phyloP scores from a whole-genome alignment of 257 asterid genomes.

The Leptodermis oblonga region DNA sequence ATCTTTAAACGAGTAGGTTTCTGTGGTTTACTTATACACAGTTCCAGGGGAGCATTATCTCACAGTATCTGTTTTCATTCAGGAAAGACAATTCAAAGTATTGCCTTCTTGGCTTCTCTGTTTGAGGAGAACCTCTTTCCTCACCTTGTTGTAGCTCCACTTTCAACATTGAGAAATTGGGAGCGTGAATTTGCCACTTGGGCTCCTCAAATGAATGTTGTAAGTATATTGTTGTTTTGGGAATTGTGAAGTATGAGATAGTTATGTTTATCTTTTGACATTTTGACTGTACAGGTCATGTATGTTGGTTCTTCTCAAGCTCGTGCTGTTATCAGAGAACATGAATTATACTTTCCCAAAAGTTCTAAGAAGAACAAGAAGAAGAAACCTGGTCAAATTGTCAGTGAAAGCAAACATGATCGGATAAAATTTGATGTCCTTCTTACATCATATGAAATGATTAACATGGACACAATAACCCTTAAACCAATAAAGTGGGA shows the following conservation, averaged over 20 bases:
- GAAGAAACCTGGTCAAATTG: slow-evolving; percentile 67
- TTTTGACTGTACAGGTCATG: slow-evolving; percentile 69
- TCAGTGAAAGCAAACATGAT: slow-evolving; percentile 77
- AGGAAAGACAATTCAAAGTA: slow-evolving; percentile 99
- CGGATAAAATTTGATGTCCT: slow-evolving; percentile 98
- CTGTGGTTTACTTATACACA: neutral
- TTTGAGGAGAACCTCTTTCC: slow-evolving; percentile 74
- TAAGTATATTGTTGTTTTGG: slow-evolving; percentile 40
- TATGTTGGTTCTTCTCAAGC: slow-evolving; percentile 87
- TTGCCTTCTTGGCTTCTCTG: slow-evolving; percentile 94
- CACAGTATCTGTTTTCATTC: slow-evolving; percentile 28
- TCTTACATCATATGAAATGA: slow-evolving; percentile 95
- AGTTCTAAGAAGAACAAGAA: slow-evolving; percentile 74
- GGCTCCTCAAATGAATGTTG: slow-evolving; percentile 99
- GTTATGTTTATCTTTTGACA: slow-evolving; percentile 18
- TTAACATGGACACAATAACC: slow-evolving; percentile 73
- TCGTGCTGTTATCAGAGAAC: slow-evolving; percentile 70
- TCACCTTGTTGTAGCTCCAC: slow-evolving; percentile 96
- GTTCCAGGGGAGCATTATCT: slow-evolving; percentile 13
- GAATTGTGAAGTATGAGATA: neutral
- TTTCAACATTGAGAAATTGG: slow-evolving; percentile 98
- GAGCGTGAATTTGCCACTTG: slow-evolving; percentile 98
- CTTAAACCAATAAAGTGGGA: slow-evolving; percentile 93
- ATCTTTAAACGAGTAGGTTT: neutral
- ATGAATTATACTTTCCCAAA: slow-evolving; percentile 90